These are phyloP conservation scores for Auricularia cornea DNA, from an alignment of 768 basidiomycete genomes.

Conservation along the genomic window DNA sequence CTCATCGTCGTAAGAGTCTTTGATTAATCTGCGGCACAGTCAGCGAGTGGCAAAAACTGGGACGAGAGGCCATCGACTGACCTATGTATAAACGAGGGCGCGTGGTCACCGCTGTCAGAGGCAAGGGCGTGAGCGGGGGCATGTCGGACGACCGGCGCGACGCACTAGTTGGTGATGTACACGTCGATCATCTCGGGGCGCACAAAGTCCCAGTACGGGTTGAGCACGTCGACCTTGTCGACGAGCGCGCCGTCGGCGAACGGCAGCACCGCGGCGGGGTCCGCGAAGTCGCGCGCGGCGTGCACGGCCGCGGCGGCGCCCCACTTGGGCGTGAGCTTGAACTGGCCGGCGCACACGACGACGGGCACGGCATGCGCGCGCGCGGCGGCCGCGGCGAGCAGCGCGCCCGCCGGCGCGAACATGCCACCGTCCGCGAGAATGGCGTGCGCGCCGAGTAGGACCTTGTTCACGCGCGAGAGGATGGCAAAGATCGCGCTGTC, in stretches of 20 bases:
- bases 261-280: constrained; percentile 55
- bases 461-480: constrained; percentile 95
- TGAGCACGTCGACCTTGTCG: constrained; percentile 85
- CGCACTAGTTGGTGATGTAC: constrained; percentile 96
- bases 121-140: not conserved
- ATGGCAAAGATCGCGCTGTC: constrained; percentile 94
- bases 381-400: constrained; percentile 80
- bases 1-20: constrained; percentile 93
- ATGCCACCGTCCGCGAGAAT: constrained; percentile 95
- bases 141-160: constrained; percentile 4
- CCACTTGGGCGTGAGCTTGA: constrained; percentile 90
- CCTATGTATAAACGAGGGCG: constrained; percentile 90
- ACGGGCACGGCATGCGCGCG: constrained; percentile 86
- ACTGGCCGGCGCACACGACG: constrained; percentile 91
- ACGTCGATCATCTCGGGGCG: constrained; percentile 86
- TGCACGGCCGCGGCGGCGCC: constrained; percentile 74
- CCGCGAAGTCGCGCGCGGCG: constrained; percentile 72
- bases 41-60: constrained; percentile 8
- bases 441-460: constrained; percentile 90
- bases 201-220: constrained; percentile 96
- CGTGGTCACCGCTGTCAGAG: constrained; percentile 76
- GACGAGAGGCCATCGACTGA: constrained; percentile 20
- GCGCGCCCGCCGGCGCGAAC: constrained; percentile 80
- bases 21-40: constrained; percentile 54
- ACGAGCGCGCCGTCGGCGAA: constrained; percentile 73